Evolutionary conservation across 208 protist genomes (phyloP), one percentile per base, ranked within the genome.

Genomic region (Leishmania guyanensis): DNA sequence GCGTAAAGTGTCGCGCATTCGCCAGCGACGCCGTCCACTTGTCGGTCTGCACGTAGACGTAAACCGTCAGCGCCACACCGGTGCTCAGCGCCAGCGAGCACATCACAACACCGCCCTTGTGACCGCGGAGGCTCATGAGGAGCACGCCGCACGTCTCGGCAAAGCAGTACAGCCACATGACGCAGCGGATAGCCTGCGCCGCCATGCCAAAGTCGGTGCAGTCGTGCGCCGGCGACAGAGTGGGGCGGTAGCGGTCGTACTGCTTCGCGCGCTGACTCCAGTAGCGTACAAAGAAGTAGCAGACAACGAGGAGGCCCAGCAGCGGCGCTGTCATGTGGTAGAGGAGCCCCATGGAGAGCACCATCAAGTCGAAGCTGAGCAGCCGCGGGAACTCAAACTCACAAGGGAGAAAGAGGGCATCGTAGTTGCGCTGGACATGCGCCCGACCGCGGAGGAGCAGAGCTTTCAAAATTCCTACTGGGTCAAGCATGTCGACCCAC

Each of bases 271-370:
- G 91, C 85, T 96, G 92, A 10, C 86, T 94, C 64, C 88, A 78
- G 83, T 94, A 96, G 43, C 92, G 86, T 43, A 95, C 78, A 39
- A 94, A 33, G 70, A 96, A 95, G 85, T 93, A 97, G 12, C 91
- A 29, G 29, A 88, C 83, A 39, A 92, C 89, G 69, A 96, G 88
- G 14, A 92, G 75, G 8, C 84, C 79, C 39, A 97, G 84, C 68
- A 96, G 86, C 48, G 94, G 94, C 12, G 86, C 88, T 33, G 94
- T 95, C 91, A 95, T 95, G 84, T 95, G 94, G 75, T 96, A 97
- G 17, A 97, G 86, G 43, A 97, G 85, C 0, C 92, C 94, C 81
- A 97, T 93, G 6, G 91, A 84, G 5, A 97, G 83, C 46, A 96
- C 88, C 78, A 91, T 91, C 48, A 97, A 84, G 53, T 96, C 94